phyloP scores from a whole-genome alignment of 192 early-diverging fungal species.

The Chytriomyces confervae region DNA sequence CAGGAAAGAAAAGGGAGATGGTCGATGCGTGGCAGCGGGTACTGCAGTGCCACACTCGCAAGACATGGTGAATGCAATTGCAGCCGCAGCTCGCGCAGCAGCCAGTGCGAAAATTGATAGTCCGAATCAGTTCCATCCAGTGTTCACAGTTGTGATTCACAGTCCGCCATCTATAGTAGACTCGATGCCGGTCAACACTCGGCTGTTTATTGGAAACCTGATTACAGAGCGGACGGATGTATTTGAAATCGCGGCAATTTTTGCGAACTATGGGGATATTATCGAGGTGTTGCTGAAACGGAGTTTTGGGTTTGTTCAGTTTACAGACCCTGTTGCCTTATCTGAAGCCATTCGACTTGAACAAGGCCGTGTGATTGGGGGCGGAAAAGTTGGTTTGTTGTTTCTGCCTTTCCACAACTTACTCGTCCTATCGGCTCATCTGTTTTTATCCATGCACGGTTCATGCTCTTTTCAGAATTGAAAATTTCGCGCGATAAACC shows the following conservation, averaged over 20 bases:
- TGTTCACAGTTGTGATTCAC: constrained; percentile 42
- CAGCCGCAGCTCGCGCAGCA: constrained; percentile 12
- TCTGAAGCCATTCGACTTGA: constrained; percentile 51
- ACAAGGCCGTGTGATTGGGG: constrained; percentile 48
- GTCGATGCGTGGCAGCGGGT: constrained; percentile 28
- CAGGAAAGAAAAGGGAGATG: constrained; percentile 18
- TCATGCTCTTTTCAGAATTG: constrained; percentile 39
- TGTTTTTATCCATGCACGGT: constrained; percentile 11
- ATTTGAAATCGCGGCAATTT: constrained; percentile 55
- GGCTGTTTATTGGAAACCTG: constrained; percentile 63
- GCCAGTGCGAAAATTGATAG: constrained; percentile 8
- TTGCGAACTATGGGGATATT: constrained; percentile 63
- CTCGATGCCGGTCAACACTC: constrained; percentile 43
- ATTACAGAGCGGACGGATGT: constrained; percentile 49
- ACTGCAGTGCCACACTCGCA: constrained; percentile 21
- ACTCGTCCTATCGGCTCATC: neutral
- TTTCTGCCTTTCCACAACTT: constrained; percentile 20
- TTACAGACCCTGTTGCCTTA: constrained; percentile 50
- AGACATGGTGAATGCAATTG: constrained; percentile 20
- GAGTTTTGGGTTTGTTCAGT: constrained; percentile 61
- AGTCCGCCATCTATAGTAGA: constrained; percentile 37
- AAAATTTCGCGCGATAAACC: constrained; percentile 50
- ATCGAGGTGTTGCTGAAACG: constrained; percentile 57
- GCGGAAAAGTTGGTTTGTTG: constrained; percentile 52
- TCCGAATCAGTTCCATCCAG: constrained; percentile 46